A percentile compares a stretch with the other conserved stretches of the same genome.
Conservation (phyloP, 176 grass and related monocot genomes). For the Thinopyrum elongatum region DNA sequence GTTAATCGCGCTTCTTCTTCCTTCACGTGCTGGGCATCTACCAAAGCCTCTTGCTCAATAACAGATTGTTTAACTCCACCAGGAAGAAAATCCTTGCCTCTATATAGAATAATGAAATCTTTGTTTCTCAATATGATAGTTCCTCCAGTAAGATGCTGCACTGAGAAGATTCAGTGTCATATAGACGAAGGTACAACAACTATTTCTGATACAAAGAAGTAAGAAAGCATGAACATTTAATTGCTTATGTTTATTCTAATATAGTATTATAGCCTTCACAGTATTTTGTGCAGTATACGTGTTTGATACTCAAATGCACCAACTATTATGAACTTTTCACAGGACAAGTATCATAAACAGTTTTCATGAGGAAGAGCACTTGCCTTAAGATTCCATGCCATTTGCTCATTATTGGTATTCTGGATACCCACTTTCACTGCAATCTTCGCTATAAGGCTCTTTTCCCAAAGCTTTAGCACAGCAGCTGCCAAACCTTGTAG, state of each 20-base stretch:
- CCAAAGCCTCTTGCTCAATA: slow-evolving; percentile 53
- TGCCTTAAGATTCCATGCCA: slow-evolving; percentile 90
- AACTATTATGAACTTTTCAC: not conserved
- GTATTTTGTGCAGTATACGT: not conserved
- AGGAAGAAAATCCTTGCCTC: slow-evolving; percentile 96
- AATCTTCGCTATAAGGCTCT: slow-evolving; percentile 83
- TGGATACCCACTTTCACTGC: slow-evolving; percentile 91
- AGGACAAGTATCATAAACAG: not conserved
- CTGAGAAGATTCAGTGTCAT: slow-evolving; percentile 45
- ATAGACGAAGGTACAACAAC: slow-evolving; percentile 23
- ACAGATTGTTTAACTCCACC: slow-evolving; percentile 51
- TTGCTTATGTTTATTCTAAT: slow-evolving; percentile 9
- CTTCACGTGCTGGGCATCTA: slow-evolving; percentile 58
- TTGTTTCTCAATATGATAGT: slow-evolving; percentile 96
- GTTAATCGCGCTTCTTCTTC: slow-evolving; percentile 83
- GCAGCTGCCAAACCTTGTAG: slow-evolving; percentile 86
- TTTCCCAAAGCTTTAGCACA: slow-evolving; percentile 95
- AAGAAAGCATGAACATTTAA: not conserved
- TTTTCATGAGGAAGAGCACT: slow-evolving; percentile 25
- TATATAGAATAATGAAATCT: slow-evolving; percentile 85
- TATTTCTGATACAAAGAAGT: not conserved
- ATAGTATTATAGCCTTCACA: not conserved
- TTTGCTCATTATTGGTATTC: slow-evolving; percentile 69
- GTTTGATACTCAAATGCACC: not conserved
- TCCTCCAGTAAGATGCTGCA: slow-evolving; percentile 93